phyloP scores from a whole-genome alignment of 2,329 filamentous ascomycete genomes.

The Apiospora marii region DNA sequence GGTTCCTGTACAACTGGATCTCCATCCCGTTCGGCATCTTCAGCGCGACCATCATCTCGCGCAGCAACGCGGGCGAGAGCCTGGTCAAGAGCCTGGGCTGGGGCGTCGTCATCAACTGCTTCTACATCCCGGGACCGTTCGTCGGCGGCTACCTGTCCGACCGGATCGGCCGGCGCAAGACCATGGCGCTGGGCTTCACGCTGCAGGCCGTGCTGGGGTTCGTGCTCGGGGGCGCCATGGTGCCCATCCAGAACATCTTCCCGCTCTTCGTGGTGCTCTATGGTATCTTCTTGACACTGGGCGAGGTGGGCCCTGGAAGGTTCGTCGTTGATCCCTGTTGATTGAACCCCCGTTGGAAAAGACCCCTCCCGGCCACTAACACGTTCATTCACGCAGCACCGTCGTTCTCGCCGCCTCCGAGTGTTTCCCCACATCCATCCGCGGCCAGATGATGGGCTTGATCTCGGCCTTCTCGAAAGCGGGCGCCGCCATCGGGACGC shows the following conservation, averaged over 20 bases:
- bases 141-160: conserved; percentile 57
- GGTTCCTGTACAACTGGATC: conserved; percentile 64
- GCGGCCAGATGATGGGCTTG: conserved; percentile 58
- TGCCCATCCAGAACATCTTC: conserved; percentile 53
- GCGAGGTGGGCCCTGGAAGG: conserved; percentile 59
- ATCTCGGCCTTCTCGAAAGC: conserved; percentile 57
- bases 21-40: conserved; percentile 64
- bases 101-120: conserved; percentile 57
- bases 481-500: conserved; percentile 57
- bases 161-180: conserved; percentile 56
- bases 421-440: conserved; percentile 57
- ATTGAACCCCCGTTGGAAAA: too few species aligned
- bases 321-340: conserved; percentile 28
- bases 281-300: conserved; percentile 56
- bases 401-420: conserved; percentile 52
- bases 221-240: conserved; percentile 56
- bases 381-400: conserved; percentile 35
- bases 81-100: conserved; percentile 53
- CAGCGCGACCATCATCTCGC: conserved; percentile 58
- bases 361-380: not conserved
- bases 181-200: conserved; percentile 58
- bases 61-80: conserved; percentile 50
- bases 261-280: conserved; percentile 60
- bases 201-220: conserved; percentile 56
- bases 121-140: conserved; percentile 57